Conservation (phyloP, 2,329 filamentous ascomycete species). For the Rutstroemia sp. region DNA sequence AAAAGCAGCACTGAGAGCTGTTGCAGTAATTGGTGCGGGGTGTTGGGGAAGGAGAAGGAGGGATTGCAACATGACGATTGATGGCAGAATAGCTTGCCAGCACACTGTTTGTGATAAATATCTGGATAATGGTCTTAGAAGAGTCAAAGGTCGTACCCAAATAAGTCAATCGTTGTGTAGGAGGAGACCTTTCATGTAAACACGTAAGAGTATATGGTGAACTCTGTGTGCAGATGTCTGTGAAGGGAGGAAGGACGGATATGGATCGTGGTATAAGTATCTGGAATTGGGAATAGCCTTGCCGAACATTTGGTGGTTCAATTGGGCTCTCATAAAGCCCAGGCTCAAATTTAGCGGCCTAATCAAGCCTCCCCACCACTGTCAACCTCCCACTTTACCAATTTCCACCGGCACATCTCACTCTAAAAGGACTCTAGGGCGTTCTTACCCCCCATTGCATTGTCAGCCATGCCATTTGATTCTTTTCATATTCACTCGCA, state of each 20-base stretch:
- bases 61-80: slow-evolving; percentile 33
- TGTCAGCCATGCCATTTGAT: slow-evolving; percentile 8
- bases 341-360: neutral
- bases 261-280: no score
- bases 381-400: neutral
- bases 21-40: slow-evolving; percentile 45
- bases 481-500: slow-evolving; percentile 19
- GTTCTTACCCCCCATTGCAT: neutral
- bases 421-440: neutral
- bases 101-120: neutral
- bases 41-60: slow-evolving; percentile 59
- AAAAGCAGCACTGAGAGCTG: slow-evolving; percentile 52
- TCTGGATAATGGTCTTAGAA: no score
- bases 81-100: neutral
- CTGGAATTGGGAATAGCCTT: no score
- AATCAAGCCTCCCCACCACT: neutral
- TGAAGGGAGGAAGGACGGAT: no score
- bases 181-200: no score
- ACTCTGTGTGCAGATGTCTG: no score
- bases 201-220: no score
- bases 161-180: no score
- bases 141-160: no score
- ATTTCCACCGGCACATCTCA: neutral
- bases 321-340: no score
- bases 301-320: no score